These are phyloP conservation scores for Auricularia cornea DNA, from an alignment of 768 basidiomycete genomes.

Conservation along the genomic window DNA sequence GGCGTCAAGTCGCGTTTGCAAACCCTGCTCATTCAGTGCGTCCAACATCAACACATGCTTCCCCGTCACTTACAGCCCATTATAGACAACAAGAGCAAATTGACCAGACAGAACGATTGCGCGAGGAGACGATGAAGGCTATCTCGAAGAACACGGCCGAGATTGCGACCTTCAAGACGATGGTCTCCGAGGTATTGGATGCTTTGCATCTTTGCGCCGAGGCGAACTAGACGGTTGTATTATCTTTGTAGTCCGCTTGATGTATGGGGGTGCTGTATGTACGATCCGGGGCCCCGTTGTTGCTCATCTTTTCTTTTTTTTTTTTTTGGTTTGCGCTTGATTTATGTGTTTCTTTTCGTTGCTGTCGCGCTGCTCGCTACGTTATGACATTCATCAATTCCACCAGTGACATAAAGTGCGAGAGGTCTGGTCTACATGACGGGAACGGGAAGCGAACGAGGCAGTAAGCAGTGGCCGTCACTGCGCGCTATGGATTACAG, in stretches of 20 bases:
- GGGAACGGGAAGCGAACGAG: not conserved
- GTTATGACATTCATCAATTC: not conserved
- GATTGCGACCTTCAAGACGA: conserved; percentile 73
- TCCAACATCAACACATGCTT: conserved; percentile 8
- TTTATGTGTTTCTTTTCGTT: no score
- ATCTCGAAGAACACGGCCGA: conserved; percentile 82
- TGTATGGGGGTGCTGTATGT: not conserved
- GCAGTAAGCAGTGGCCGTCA: not conserved
- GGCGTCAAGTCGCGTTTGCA: conserved; percentile 74
- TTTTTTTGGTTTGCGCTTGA: no score
- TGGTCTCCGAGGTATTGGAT: conserved; percentile 61
- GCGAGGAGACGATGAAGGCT: conserved; percentile 71
- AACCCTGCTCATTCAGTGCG: conserved; percentile 68
- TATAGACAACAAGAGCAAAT: conserved; percentile 70
- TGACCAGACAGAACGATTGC: conserved; percentile 63
- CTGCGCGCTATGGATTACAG: not conserved
- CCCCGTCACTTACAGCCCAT: conserved; percentile 1
- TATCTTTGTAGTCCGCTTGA: not conserved
- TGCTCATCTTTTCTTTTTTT: no score
- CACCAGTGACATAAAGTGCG: not conserved
- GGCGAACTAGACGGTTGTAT: conserved; percentile 1
- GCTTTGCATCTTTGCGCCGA: conserved; percentile 8
- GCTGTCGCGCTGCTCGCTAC: no score
- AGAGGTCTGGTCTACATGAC: not conserved
- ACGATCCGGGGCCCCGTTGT: no score